A percentile compares a stretch with the other conserved stretches of the same genome.
phyloP scores from a whole-genome alignment of 345 rosid genomes.

The Euclidium syriacum region DNA sequence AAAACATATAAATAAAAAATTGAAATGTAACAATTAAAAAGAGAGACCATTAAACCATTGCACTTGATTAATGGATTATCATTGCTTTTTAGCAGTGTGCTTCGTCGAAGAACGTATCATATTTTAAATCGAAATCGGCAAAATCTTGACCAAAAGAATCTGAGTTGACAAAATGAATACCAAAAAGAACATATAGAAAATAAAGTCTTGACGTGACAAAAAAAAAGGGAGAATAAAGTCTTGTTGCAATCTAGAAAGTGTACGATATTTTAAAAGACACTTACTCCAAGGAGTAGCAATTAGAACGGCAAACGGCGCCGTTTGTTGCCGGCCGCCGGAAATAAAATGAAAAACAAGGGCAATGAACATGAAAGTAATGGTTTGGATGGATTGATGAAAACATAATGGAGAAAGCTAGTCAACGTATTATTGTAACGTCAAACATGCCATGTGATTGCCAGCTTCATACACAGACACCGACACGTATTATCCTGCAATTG shows the following conservation, averaged over 20 bases:
- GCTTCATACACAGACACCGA: conserved; percentile 29
- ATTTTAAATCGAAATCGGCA: neutral
- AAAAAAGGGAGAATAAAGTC: conserved; percentile 2
- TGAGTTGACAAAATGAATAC: neutral
- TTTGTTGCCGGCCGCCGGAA: conserved; percentile 16
- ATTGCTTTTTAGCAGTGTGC: too few relatives aligned
- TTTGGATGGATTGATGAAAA: conserved; percentile 25
- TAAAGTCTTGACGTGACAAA: too few relatives aligned
- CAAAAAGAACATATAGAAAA: neutral
- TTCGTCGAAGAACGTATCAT: neutral
- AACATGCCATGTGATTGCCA: conserved; percentile 70
- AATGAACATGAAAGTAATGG: conserved; percentile 22
- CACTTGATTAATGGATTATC: too few relatives aligned
- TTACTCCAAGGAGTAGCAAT: neutral
- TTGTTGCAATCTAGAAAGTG: neutral
- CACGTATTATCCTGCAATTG: conserved; percentile 16
- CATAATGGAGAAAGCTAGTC: conserved; percentile 22
- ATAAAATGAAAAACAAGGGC: neutral
- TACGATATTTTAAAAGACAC: neutral
- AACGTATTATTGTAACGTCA: conserved; percentile 27
- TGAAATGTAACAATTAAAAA: too few relatives aligned
- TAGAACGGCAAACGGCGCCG: conserved; percentile 14
- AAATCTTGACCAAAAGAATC: neutral
- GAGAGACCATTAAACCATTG: too few relatives aligned
- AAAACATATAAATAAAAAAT: too few relatives aligned